These are phyloP conservation scores for Lantana camara DNA, from an alignment of 257 asterid species.

Conservation along the genomic window DNA sequence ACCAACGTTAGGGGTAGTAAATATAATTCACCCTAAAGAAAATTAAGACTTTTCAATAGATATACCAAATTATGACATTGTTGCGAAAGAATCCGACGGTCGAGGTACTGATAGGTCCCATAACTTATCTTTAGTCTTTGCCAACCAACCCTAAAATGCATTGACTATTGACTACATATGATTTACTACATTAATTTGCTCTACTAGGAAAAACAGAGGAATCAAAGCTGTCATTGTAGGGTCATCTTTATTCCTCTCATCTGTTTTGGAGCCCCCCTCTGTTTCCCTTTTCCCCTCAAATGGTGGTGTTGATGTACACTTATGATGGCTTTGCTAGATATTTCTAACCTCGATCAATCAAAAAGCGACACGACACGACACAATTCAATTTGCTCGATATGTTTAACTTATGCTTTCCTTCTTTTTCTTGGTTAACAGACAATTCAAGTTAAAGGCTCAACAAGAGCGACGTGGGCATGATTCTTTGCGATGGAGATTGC, in stretches of 20 bases:
- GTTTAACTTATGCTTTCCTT: neutral
- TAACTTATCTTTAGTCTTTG: too few relatives aligned
- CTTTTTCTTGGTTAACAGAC: constrained; percentile 41
- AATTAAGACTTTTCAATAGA: too few relatives aligned
- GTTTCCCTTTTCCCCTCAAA: constrained; percentile 7
- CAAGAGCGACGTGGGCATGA: constrained; percentile 46
- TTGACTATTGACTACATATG: constrained; percentile 6
- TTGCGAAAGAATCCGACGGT: neutral
- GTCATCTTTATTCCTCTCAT: constrained; percentile 6
- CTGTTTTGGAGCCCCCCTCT: constrained; percentile 14
- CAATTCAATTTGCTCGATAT: neutral
- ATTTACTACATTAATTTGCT: neutral
- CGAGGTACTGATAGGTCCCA: too few relatives aligned
- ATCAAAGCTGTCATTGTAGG: constrained; percentile 32
- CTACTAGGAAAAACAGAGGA: constrained; percentile 19
- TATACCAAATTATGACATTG: neutral
- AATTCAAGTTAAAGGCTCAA: constrained; percentile 63
- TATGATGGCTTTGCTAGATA: constrained; percentile 17
- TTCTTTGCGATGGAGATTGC: constrained; percentile 62
- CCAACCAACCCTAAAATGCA: neutral
- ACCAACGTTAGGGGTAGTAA: too few relatives aligned
- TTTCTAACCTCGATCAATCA: constrained; percentile 5
- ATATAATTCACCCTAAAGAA: neutral
- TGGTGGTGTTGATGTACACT: neutral
- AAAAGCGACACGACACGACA: too few relatives aligned